phyloP scores from a whole-genome alignment of 768 basidiomycete genomes.

The Goffeauzyma gilvescens region DNA sequence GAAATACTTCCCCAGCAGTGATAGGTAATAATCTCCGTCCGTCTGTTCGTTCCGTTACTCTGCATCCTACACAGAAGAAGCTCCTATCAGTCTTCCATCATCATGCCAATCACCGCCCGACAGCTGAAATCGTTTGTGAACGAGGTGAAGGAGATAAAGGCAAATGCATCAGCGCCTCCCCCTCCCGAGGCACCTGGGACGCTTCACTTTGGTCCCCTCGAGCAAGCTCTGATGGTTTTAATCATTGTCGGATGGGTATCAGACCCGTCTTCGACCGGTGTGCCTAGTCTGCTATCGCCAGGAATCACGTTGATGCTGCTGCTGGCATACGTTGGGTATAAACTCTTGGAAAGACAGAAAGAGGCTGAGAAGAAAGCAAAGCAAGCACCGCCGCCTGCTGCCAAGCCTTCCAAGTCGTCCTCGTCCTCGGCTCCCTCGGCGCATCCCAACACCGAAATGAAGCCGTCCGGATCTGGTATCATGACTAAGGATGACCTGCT shows the following conservation, averaged over 20 bases:
- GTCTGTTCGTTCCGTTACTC: no score
- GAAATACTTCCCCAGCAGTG: no score
- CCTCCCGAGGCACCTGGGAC: conserved; percentile 10
- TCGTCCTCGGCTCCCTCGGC: conserved; percentile 3
- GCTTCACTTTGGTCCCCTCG: conserved; percentile 24
- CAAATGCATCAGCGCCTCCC: conserved; percentile 10
- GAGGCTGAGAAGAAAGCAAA: conserved; percentile 11
- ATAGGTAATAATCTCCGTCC: no score
- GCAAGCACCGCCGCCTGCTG: conserved; percentile 14
- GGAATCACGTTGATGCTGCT: conserved; percentile 25
- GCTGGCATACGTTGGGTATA: conserved; percentile 26
- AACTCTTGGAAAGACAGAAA: conserved; percentile 23
- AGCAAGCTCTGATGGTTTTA: conserved; percentile 23
- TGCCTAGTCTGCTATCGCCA: conserved; percentile 19
- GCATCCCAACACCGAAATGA: neutral
- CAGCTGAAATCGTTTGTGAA: conserved; percentile 7
- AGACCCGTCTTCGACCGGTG: conserved; percentile 7
- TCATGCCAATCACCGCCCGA: conserved; percentile 4
- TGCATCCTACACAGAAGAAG: no score
- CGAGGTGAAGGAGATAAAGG: conserved; percentile 11
- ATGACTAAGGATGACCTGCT: conserved; percentile 7
- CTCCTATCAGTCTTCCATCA: no score
- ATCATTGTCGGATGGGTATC: conserved; percentile 21
- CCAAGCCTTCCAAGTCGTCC: conserved; percentile 11
- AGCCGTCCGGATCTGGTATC: conserved; percentile 1